Evolutionary conservation across 2,329 filamentous ascomycete species (phyloP), one percentile per base, ranked within the genome.

Genomic region (Colletotrichum simmondsii): DNA sequence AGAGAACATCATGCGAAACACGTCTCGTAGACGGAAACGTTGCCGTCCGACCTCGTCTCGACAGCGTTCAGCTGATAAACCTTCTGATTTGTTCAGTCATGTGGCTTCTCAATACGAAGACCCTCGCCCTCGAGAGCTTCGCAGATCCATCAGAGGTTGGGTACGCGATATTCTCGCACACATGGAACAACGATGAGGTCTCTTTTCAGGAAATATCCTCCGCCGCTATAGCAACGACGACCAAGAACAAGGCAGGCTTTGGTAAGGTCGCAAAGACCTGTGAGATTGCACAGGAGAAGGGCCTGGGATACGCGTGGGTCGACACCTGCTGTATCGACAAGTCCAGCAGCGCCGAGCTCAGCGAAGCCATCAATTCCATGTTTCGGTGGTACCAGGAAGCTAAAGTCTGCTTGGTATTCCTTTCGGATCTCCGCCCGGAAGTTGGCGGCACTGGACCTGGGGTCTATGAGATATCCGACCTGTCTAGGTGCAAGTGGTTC

Each of bases 301-400:
- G 68, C 4, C 58, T 73, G 5, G 26, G 61, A 11, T 76, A 78
- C 62, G 67, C 73, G 12, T 79, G 78, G 77, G 62, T 76, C 12
- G 78, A 78, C 52, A 79, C 77, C 0, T 77, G 75, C 59, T 79
- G 78, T 68, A 79, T 79, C 53, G 76, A 79, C 69, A 78, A 79
- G 63, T 65, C 63, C n/a, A 77, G 75, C 69, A 77, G 75, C 37
- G 72, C 73, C 4, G 77, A 78, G 56, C 64, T 79, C 4, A 69
- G 71, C 14, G 76, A 78, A 46, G 75, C 75, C 2, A 76, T 77
- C 37, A 76, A 76, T 35, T 75, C 74, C 14, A 63, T 76, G 75
- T 77, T 67, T 24, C 12, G 37, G 1, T 78, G 77, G 77, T 79
- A 79, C 22, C 58, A 30, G n/a, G n/a, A 70, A 0, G 54, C 77